phyloP scores from a whole-genome alignment of 106 monocot genomes.

The Iris macrosiphon region DNA sequence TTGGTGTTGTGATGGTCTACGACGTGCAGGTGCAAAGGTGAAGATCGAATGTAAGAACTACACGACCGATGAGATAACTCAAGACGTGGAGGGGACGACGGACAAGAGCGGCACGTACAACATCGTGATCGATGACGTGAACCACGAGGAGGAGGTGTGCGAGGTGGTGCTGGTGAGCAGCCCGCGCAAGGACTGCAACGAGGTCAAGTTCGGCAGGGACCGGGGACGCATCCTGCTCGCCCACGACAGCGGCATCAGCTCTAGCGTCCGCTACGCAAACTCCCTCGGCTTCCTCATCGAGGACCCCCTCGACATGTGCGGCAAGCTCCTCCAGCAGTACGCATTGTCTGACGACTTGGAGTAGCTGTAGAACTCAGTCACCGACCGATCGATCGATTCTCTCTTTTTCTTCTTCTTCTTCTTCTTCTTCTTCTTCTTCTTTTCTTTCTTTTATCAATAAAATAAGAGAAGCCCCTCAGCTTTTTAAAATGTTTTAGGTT shows the following conservation, averaged over 20 bases:
- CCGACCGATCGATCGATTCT: too few relatives aligned
- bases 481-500: too few relatives aligned
- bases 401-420: too few relatives aligned
- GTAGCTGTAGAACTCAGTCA: too few relatives aligned
- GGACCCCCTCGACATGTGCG: constrained; percentile 25
- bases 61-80: constrained; percentile 13
- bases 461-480: too few relatives aligned
- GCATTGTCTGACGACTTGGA: constrained; percentile 13
- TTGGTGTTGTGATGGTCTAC: neutral
- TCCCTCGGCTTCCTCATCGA: constrained; percentile 49
- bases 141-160: constrained; percentile 40
- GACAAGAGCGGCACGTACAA: constrained; percentile 31
- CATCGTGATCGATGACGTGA: constrained; percentile 20
- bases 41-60: constrained; percentile 31
- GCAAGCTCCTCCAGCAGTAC: constrained; percentile 17
- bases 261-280: constrained; percentile 37
- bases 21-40: constrained; percentile 29
- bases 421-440: too few relatives aligned
- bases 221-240: constrained; percentile 32
- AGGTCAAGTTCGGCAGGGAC: constrained; percentile 27
- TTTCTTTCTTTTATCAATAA: too few relatives aligned
- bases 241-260: constrained; percentile 31
- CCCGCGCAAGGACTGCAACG: constrained; percentile 27
- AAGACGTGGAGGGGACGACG: constrained; percentile 21
- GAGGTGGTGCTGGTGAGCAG: constrained; percentile 18